Evolutionary conservation across 2,329 filamentous ascomycete species (phyloP).

Genomic region (Paraphoma sp.): DNA sequence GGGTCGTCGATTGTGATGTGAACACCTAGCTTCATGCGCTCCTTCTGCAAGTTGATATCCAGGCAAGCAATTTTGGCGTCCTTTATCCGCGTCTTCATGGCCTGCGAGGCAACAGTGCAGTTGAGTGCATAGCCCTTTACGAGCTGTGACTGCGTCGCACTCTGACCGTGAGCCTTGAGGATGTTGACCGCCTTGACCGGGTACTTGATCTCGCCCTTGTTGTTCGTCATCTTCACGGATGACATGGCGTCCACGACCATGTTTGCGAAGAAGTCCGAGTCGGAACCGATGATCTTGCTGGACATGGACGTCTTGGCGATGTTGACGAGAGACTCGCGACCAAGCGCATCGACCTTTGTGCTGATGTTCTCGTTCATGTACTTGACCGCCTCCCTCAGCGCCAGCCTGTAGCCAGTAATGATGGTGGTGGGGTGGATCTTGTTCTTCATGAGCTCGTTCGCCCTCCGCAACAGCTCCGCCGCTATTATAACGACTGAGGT

Average conservation of each 20-base stretch:
- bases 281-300: constrained; percentile 95
- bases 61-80: constrained; percentile 97
- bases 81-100: constrained; percentile 90
- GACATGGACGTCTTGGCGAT: constrained; percentile 99
- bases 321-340: constrained; percentile 86
- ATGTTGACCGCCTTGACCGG: constrained; percentile 99
- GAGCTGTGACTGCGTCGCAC: constrained; percentile 82
- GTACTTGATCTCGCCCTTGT: constrained; percentile 90
- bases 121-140: constrained; percentile 98
- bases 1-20: constrained; percentile 98
- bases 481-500: constrained; percentile 98
- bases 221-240: constrained; percentile 92
- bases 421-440: constrained; percentile 99
- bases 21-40: constrained; percentile 98
- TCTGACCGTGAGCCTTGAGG: constrained; percentile 97
- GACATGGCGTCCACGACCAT: constrained; percentile 98
- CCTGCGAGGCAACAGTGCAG: constrained; percentile 97
- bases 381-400: constrained; percentile 93
- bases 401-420: constrained; percentile 96
- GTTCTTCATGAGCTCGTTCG: constrained; percentile 99
- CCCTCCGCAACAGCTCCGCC: constrained; percentile 89
- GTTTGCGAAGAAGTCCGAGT: constrained; percentile 95
- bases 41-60: constrained; percentile 98
- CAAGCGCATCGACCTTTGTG: constrained; percentile 91
- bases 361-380: constrained; percentile 99